Evolutionary conservation across 257 asterid species (phyloP), one percentile per base, ranked within the genome.

Genomic region (Solanum tarijense): DNA sequence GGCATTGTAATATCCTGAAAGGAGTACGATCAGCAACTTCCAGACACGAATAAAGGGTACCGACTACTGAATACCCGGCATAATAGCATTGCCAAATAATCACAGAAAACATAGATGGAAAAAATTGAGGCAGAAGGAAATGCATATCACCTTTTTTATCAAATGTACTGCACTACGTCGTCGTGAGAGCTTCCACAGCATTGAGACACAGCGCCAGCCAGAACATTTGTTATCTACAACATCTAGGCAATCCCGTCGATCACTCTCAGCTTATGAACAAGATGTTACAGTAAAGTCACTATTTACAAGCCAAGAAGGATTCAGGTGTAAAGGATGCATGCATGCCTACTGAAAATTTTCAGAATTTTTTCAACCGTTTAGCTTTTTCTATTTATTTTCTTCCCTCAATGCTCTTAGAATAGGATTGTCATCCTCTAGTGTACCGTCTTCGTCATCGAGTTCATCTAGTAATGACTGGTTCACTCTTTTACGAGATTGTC

Each of bases 381-480:
- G 66, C 27, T 46, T 43, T 25, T 29, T 29, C 69, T 81, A 46
- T 46, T 46, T 38, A 43, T 90, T 87, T 86, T 93, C 94, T 89
- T 89, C 88, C 76, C 87, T 89, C 92, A 88, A 69, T 87, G 90
- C 92, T 90, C 93, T 89, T 74, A 89, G 52, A 87, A 91, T 36
- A 16, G 93, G 93, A 89, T 92, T 89, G 55, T 90, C 93, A 35
- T 75, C 87, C 41, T 93, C 90, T 60, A 55, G 36, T 41, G 46
- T 62, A 71, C 95, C 93, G 20, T 93, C 94, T 7, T 94, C 93
- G 8, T 94, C 98, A 16, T 91, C 94, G 29, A 88, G 89, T 87
- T 96, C 98, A 71, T 97, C 96, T 60, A 94, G 91, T 43, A 96
- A 27, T 25, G 98, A 96, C 91, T 97, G 99, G 84, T 96, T 97